Conservation (phyloP, 495 filamentous ascomycete species). For the Sphaerosporella brunnea region DNA sequence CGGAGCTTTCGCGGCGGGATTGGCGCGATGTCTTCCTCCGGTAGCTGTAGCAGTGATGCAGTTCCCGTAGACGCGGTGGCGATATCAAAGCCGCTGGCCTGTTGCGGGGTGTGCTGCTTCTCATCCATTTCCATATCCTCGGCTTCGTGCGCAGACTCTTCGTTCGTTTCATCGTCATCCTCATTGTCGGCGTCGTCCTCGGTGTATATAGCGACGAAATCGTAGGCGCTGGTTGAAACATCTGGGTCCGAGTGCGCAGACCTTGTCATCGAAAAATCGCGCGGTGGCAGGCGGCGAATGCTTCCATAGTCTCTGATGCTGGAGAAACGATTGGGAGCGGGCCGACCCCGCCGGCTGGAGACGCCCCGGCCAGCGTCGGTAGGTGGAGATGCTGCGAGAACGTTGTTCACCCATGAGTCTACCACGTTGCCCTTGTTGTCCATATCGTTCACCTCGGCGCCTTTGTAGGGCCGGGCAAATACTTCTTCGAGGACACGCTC, state of each 20-base stretch:
- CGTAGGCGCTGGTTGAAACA: slow-evolving; percentile 23
- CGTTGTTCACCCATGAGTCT: slow-evolving; percentile 48
- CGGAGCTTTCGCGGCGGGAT: not conserved
- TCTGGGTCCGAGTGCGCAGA: slow-evolving; percentile 44
- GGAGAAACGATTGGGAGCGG: not conserved
- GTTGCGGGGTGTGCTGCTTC: no score
- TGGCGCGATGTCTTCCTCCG: not conserved
- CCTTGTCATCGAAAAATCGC: slow-evolving; percentile 22
- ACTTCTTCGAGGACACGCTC: slow-evolving; percentile 85
- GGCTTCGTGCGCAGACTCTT: not conserved
- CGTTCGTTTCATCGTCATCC: slow-evolving; percentile 39
- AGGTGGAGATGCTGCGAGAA: slow-evolving; percentile 28
- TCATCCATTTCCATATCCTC: no score
- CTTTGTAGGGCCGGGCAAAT: slow-evolving; percentile 46
- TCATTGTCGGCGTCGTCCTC: slow-evolving; percentile 62
- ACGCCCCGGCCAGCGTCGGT: slow-evolving; percentile 15
- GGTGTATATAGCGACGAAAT: not conserved
- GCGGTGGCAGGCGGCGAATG: not conserved
- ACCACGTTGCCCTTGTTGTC: slow-evolving; percentile 39
- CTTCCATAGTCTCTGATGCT: not conserved
- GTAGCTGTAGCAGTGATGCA: no score
- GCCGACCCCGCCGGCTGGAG: not conserved
- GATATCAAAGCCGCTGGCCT: no score
- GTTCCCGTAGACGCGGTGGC: no score
- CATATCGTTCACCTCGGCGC: slow-evolving; percentile 28